Evolutionary conservation across 148 eudicot genomes (phyloP).

Genomic region (Rhododendron griersonianum): DNA sequence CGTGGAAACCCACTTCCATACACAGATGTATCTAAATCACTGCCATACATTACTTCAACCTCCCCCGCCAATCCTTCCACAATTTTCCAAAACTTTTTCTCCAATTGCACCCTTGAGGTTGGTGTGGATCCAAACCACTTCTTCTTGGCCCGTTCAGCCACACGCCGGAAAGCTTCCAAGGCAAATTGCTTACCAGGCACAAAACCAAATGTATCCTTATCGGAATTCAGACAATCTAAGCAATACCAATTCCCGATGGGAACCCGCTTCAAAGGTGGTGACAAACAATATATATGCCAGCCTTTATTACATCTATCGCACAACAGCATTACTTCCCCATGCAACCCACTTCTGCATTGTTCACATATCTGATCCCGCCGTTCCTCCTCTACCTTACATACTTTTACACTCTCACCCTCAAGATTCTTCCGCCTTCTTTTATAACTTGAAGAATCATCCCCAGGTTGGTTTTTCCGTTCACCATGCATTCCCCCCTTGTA

Average conservation of each 20-base stretch:
- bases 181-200: conserved; percentile 79
- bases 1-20: conserved; percentile 98
- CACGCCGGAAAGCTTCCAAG: conserved; percentile 78
- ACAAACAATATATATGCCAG: conserved; percentile 91
- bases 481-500: conserved; percentile 32
- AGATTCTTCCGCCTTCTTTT: conserved; percentile 66
- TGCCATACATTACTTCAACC: conserved; percentile 98
- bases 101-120: conserved; percentile 68
- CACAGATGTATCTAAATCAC: conserved; percentile 91
- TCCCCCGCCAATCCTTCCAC: conserved; percentile 88
- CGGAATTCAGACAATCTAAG: conserved; percentile 88
- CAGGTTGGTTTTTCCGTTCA: conserved; percentile 39
- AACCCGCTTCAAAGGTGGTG: conserved; percentile 77
- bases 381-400: conserved; percentile 39
- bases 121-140: conserved; percentile 91
- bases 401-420: conserved; percentile 50
- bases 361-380: conserved; percentile 83
- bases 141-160: conserved; percentile 86
- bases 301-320: conserved; percentile 98
- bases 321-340: conserved; percentile 93
- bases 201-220: conserved; percentile 89
- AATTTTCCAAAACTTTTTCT: conserved; percentile 98
- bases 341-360: conserved; percentile 93
- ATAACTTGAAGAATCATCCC: conserved; percentile 30
- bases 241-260: conserved; percentile 98